These are phyloP conservation scores for Ustilago trichophora DNA, from an alignment of 1,284 basidiomycete genomes.

Conservation along the genomic window DNA sequence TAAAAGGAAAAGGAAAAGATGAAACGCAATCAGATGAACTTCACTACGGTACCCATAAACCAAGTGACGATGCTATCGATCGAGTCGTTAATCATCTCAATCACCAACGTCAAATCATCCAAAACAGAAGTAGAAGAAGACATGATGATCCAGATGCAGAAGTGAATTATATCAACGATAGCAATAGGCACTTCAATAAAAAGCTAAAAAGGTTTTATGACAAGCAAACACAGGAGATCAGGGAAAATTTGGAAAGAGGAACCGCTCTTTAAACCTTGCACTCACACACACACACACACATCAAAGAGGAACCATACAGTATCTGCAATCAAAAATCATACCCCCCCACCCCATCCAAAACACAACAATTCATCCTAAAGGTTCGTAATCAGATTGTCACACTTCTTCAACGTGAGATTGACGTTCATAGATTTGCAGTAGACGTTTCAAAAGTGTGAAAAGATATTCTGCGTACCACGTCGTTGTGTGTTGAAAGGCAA, in stretches of 20 bases:
- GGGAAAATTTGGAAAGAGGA: conserved; percentile 57
- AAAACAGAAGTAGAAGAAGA: conserved; percentile 84
- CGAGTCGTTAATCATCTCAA: conserved; percentile 90
- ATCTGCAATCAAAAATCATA: too few relatives aligned
- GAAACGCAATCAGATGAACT: too few relatives aligned
- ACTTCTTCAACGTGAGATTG: too few relatives aligned
- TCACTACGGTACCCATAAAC: conserved; percentile 88
- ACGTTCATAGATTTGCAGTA: too few relatives aligned
- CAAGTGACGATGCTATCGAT: conserved; percentile 92
- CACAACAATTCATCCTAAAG: too few relatives aligned
- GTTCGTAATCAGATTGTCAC: too few relatives aligned
- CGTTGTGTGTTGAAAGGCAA: too few relatives aligned
- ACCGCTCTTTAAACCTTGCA: conserved; percentile 24
- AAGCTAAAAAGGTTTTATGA: conserved; percentile 98
- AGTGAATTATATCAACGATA: conserved; percentile 98
- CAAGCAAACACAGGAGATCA: conserved; percentile 86
- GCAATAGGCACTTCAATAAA: conserved; percentile 97
- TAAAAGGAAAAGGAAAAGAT: not conserved
- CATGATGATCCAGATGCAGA: conserved; percentile 90
- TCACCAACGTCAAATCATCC: conserved; percentile 71
- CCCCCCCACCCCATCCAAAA: too few relatives aligned
- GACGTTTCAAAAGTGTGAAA: too few relatives aligned
- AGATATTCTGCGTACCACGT: too few relatives aligned
- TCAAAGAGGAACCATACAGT: too few relatives aligned
- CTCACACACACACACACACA: not conserved